Base-by-base conservation (phyloP, 2,329 filamentous ascomycete genomes). In the Eurotiales sp. region DNA sequence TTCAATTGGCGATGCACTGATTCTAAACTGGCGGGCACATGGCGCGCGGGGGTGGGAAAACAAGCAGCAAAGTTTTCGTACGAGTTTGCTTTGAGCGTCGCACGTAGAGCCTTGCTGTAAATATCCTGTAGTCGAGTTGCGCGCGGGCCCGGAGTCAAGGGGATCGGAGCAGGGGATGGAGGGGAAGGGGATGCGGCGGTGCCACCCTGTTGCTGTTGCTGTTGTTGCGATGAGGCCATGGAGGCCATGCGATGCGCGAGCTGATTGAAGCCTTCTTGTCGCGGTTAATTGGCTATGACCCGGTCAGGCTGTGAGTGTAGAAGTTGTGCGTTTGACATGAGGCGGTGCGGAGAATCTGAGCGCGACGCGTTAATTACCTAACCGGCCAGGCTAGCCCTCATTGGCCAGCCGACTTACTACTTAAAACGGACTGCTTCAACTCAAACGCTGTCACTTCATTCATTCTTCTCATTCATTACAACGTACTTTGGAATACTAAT, bases 51-150 rank as follows among this genome's bases (percentile, higher is more conserved):
- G 0, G 83, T 86, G 0, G 83, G 82, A 57, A 85, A 85, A 59
- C 83, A 86, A 21, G 79, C 71, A 0, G 80, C 75, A 63, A 85
- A 86, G 59, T 84, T 84, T 44, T 72, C 70, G 62, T 83, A 79
- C 8, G 76, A 81, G 64, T 81, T 83, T 46, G 81, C 80, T 55
- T 79, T 77, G n/a, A 85, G 64, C 1, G 82, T 81, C 55, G 81
- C 78, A 10, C 75, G 72, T 19, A 84, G 73, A 14, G 83, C 82
- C 54, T 81, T 74, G 49, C 73, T 70, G 69, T 83, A 85, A 56
- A 85, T 75, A 57, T 81, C 80, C 59, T 81, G 76, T 7, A 86
- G 72, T 43, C 78, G 78, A 42, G 78, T 73, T 21, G 81, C 82
- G 69, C 82, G 82, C 22, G 77, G 79, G 27, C 82, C 81, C 2